These are phyloP conservation scores for Apostasia ramifera DNA, from an alignment of 106 monocot genomes.

Conservation along the genomic window DNA sequence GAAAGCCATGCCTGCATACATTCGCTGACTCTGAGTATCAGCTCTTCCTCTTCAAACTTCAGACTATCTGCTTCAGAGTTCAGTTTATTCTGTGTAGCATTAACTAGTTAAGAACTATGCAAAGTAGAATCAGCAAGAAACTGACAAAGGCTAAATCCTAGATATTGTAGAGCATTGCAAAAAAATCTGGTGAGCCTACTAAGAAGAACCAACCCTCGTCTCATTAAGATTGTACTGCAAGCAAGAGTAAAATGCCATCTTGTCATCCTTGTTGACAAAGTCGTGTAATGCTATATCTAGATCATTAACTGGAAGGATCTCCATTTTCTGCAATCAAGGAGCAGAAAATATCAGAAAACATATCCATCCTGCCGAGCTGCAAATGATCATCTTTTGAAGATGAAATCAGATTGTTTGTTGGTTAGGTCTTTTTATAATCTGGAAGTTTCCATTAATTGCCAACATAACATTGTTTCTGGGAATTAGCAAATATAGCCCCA, in stretches of 20 bases:
- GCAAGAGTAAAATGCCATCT: slow-evolving; percentile 89
- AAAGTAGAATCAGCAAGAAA: not conserved
- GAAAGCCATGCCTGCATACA: slow-evolving; percentile 74
- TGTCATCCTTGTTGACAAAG: slow-evolving; percentile 97
- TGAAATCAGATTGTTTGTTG: no score
- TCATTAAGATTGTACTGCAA: slow-evolving; percentile 90
- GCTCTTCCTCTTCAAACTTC: slow-evolving; percentile 73
- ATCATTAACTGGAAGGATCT: slow-evolving; percentile 98
- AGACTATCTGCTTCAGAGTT: slow-evolving; percentile 54
- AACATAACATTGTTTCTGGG: no score
- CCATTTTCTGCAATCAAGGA: slow-evolving; percentile 79
- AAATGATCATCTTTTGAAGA: no score
- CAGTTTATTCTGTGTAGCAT: slow-evolving; percentile 60
- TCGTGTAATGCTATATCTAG: slow-evolving; percentile 96
- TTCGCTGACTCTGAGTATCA: slow-evolving; percentile 72
- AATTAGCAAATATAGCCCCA: no score
- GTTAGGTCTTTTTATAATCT: no score
- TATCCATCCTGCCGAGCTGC: no score
- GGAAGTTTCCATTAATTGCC: no score
- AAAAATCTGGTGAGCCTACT: not conserved
- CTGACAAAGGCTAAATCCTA: not conserved
- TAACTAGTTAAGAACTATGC: slow-evolving; percentile 2
- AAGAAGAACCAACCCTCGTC: slow-evolving; percentile 51
- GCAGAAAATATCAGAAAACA: not conserved
- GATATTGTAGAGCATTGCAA: not conserved